These are phyloP conservation scores for Trametes cinnabarina DNA, from an alignment of 768 basidiomycete species.

Conservation along the genomic window DNA sequence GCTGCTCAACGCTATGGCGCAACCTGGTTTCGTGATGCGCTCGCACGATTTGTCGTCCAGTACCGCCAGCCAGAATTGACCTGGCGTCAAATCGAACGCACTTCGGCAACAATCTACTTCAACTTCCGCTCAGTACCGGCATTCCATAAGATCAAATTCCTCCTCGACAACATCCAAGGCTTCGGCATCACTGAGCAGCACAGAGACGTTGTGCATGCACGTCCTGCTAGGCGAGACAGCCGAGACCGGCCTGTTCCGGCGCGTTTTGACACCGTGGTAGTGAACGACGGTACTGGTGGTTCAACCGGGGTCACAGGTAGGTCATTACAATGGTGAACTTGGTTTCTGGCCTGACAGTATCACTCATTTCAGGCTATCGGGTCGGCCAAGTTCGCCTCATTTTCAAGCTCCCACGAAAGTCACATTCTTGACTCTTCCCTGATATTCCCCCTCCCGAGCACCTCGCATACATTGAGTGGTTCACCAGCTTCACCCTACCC, in stretches of 20 bases:
- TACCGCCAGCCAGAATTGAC: background rate
- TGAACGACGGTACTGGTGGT: conserved; percentile 18
- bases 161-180: conserved; percentile 13
- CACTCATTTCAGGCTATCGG: conserved; percentile 24
- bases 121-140: conserved; percentile 29
- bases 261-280: conserved; percentile 36
- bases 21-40: background rate
- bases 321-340: background rate
- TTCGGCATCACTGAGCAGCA: conserved; percentile 28
- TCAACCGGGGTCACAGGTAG: conserved; percentile 16
- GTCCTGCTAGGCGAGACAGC: conserved; percentile 18
- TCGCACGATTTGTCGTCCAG: background rate
- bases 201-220: conserved; percentile 27
- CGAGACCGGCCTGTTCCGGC: conserved; percentile 15
- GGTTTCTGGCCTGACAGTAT: background rate
- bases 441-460: conserved; percentile 8
- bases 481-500: conserved; percentile 23
- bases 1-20: conserved; percentile 1
- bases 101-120: conserved; percentile 1
- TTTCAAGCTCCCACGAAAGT: conserved; percentile 23
- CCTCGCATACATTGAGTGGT: conserved; percentile 34
- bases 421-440: background rate
- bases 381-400: conserved; percentile 29
- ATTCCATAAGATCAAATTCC: conserved; percentile 33
- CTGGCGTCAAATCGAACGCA: background rate